Percentiles rank a stretch among this genome's conserved stretches.
Evolutionary conservation across 2,329 filamentous ascomycete species (phyloP).

Genomic region (Ophiosphaerella korrae): DNA sequence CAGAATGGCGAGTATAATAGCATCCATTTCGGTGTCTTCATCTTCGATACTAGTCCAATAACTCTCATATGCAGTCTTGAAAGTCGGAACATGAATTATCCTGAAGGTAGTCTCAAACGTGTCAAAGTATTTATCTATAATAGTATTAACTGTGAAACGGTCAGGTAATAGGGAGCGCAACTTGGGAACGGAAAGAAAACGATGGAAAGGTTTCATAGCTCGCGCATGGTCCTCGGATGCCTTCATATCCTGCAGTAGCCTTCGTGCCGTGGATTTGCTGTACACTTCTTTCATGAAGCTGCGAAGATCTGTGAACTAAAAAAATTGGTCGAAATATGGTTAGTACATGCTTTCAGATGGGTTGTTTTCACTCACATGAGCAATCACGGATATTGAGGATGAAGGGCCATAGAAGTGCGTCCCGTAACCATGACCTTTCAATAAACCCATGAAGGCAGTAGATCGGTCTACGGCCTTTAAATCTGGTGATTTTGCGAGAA

Average conservation of each 20-base stretch:
- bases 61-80: constrained; percentile 52
- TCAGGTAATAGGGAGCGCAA: constrained; percentile 38
- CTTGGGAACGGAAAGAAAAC: constrained; percentile 11
- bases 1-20: constrained; percentile 46
- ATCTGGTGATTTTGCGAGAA: constrained; percentile 2
- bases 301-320: constrained; percentile 38
- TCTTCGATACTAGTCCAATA: constrained; percentile 50
- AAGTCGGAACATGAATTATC: constrained; percentile 58
- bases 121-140: constrained; percentile 53
- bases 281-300: constrained; percentile 32
- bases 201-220: constrained; percentile 1
- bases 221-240: constrained; percentile 18
- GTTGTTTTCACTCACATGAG: constrained; percentile 16
- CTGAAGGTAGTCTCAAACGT: constrained; percentile 58
- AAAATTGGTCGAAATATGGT: constrained; percentile 4
- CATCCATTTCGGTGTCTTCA: constrained; percentile 38
- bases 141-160: constrained; percentile 45
- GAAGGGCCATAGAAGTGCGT: constrained; percentile 50
- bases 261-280: constrained; percentile 25
- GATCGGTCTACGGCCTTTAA: background rate
- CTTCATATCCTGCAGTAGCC: constrained; percentile 30
- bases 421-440: constrained; percentile 48
- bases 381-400: constrained; percentile 35
- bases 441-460: constrained; percentile 1
- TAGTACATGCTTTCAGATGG: too few species aligned